Conservation (phyloP, 2,329 filamentous ascomycete genomes). For the Fusarium guadeloupense region DNA sequence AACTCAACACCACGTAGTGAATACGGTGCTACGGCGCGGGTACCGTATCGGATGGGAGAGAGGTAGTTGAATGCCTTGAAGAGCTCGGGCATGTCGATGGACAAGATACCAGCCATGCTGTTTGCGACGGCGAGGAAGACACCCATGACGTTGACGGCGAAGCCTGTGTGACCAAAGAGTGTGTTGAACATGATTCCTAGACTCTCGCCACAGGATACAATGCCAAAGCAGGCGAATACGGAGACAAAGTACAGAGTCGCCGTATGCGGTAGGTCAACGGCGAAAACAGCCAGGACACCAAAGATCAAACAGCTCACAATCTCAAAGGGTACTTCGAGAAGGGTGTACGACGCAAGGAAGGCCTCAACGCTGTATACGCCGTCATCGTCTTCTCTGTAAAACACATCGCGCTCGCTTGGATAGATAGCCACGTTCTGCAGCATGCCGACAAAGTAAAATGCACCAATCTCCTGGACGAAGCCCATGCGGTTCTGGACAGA, state of each 20-base stretch:
- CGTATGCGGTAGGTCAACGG: slow-evolving; percentile 71
- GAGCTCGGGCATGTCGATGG: slow-evolving; percentile 72
- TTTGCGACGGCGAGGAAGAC: slow-evolving; percentile 76
- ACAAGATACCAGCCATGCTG: slow-evolving; percentile 76
- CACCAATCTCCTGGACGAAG: slow-evolving; percentile 75
- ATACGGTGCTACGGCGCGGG: slow-evolving; percentile 73
- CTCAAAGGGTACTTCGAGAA: slow-evolving; percentile 78
- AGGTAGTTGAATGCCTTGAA: slow-evolving; percentile 77
- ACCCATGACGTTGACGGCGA: slow-evolving; percentile 77
- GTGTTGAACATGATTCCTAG: slow-evolving; percentile 85
- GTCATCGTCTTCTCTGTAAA: slow-evolving; percentile 80
- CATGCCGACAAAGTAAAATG: slow-evolving; percentile 80
- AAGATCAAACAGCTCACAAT: slow-evolving; percentile 72
- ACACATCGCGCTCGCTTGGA: slow-evolving; percentile 76
- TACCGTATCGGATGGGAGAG: slow-evolving; percentile 74
- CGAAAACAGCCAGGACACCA: slow-evolving; percentile 69
- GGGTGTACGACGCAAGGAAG: slow-evolving; percentile 75
- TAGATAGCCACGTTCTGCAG: slow-evolving; percentile 81
- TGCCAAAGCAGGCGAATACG: slow-evolving; percentile 75
- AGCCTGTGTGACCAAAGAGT: slow-evolving; percentile 76
- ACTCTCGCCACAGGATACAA: slow-evolving; percentile 79
- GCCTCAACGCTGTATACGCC: slow-evolving; percentile 75
- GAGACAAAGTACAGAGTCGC: slow-evolving; percentile 72
- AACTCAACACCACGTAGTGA: slow-evolving; percentile 69
- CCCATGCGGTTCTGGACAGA: slow-evolving; percentile 78